These are phyloP conservation scores for Kockiozyma suomiensis DNA, from an alignment of 805 yeast species.

Conservation along the genomic window DNA sequence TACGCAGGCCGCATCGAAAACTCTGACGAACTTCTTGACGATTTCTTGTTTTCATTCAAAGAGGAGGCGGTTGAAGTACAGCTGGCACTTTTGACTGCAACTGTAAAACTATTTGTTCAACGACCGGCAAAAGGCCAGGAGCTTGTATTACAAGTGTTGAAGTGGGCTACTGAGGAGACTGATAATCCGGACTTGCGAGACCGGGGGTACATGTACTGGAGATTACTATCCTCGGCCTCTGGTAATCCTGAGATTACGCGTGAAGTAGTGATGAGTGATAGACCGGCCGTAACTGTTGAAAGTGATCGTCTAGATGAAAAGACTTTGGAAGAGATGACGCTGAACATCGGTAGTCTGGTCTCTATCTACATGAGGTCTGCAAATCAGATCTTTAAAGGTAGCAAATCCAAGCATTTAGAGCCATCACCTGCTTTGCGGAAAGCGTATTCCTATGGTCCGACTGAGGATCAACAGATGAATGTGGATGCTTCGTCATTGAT, in stretches of 20 bases:
- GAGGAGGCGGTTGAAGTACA: slow-evolving; percentile 78
- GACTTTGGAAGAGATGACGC: slow-evolving; percentile 76
- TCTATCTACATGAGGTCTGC: slow-evolving; percentile 74
- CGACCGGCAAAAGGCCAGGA: slow-evolving; percentile 58
- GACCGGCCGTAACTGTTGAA: slow-evolving; percentile 67
- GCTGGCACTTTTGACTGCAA: slow-evolving; percentile 69
- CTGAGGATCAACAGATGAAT: slow-evolving; percentile 6
- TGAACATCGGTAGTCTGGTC: slow-evolving; percentile 79
- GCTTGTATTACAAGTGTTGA: slow-evolving; percentile 60
- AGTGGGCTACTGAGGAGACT: slow-evolving; percentile 69
- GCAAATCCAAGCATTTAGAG: slow-evolving; percentile 25
- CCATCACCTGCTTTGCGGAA: slow-evolving; percentile 28
- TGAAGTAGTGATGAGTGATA: slow-evolving; percentile 59
- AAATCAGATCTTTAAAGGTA: slow-evolving; percentile 28
- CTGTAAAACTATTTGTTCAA: slow-evolving; percentile 66
- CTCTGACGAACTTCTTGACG: slow-evolving; percentile 48
- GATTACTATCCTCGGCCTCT: slow-evolving; percentile 61
- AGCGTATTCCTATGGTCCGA: slow-evolving; percentile 3
- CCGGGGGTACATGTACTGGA: slow-evolving; percentile 83
- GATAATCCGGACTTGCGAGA: slow-evolving; percentile 87
- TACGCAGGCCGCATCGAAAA: slow-evolving; percentile 55
- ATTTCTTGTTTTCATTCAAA: slow-evolving; percentile 51
- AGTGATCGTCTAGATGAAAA: slow-evolving; percentile 69
- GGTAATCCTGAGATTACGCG: slow-evolving; percentile 48
- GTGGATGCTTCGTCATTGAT: neutral